These are phyloP conservation scores for Pseudomicrostroma phylloplanum DNA, from an alignment of 1,284 basidiomycete genomes.

Conservation along the genomic window DNA sequence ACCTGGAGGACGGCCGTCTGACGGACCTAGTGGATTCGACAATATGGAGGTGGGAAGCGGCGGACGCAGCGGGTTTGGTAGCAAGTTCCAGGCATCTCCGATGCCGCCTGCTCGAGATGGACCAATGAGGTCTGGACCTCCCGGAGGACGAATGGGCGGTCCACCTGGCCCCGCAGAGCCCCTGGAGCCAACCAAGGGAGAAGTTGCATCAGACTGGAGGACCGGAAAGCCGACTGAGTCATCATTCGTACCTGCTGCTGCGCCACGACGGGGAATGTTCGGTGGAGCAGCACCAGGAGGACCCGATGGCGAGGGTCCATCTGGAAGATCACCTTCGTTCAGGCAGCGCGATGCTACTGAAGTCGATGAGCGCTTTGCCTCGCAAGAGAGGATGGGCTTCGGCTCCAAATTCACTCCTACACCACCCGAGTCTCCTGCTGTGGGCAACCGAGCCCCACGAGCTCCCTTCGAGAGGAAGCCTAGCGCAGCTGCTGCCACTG, in stretches of 20 bases:
- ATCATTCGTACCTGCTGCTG: conserved; percentile 1
- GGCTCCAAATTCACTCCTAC: conserved; percentile 39
- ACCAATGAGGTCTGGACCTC: conserved; percentile 4
- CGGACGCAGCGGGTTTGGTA: conserved; percentile 47
- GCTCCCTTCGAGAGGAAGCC: conserved; percentile 12
- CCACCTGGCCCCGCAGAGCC: conserved; percentile 12
- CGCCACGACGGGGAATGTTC: conserved; percentile 17
- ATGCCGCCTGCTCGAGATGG: conserved; percentile 10
- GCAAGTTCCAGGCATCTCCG: conserved; percentile 23
- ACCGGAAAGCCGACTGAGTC: conserved; percentile 44
- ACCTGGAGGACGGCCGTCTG: conserved; percentile 20
- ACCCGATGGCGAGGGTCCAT: conserved; percentile 5
- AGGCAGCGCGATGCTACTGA: conserved; percentile 23
- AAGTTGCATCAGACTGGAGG: conserved; percentile 44
- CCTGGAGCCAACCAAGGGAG: conserved; percentile 37
- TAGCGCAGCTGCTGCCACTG: conserved; percentile 6
- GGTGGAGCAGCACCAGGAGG: conserved; percentile 12
- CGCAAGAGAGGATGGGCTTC: conserved; percentile 45
- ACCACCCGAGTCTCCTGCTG: conserved; percentile 29
- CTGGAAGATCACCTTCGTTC: conserved; percentile 12
- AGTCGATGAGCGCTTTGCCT: conserved; percentile 34
- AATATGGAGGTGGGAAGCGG: conserved; percentile 38
- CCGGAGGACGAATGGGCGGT: background rate
- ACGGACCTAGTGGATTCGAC: conserved; percentile 32
- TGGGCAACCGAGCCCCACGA: background rate